Percentiles rank a stretch among this genome's conserved stretches.
Conservation (phyloP, 805 yeast genomes). For the Saccharomycopsis malanga region DNA sequence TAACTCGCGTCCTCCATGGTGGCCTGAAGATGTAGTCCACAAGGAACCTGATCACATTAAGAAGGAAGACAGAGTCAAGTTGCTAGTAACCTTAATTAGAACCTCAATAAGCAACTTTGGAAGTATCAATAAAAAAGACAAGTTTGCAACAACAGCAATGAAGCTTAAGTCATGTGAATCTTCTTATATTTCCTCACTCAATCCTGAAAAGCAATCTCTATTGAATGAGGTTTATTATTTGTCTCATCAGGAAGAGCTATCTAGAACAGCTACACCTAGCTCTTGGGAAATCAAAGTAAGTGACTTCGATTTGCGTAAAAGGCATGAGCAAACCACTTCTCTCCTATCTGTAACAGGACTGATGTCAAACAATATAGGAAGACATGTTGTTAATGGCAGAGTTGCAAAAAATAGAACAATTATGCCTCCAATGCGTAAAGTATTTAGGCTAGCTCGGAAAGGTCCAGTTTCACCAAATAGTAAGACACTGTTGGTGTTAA, state of each 20-base stretch:
- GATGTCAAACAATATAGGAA: too few species aligned
- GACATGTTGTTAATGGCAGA: too few species aligned
- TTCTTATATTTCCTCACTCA: background rate
- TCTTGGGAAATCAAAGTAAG: conserved; percentile 3
- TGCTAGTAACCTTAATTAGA: conserved; percentile 33
- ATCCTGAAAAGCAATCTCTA: background rate
- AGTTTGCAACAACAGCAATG: background rate
- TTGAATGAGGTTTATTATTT: conserved; percentile 13
- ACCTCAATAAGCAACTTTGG: conserved; percentile 3
- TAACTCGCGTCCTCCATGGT: conserved; percentile 53
- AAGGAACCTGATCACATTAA: conserved; percentile 68
- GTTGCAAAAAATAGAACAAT: too few species aligned
- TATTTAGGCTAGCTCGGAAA: too few species aligned
- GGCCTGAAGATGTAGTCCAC: conserved; percentile 58
- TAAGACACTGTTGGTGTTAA: too few species aligned
- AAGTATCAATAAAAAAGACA: background rate
- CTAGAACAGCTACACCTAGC: background rate
- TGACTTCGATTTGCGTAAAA: conserved; percentile 1
- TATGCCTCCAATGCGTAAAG: too few species aligned
- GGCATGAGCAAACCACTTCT: too few species aligned
- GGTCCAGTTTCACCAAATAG: too few species aligned
- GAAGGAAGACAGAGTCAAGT: conserved; percentile 46
- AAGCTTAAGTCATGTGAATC: conserved; percentile 3
- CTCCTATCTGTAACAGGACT: too few species aligned
- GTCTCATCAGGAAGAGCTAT: conserved; percentile 3